These are phyloP conservation scores for Sarocladium kiliense DNA, from an alignment of 2,329 filamentous ascomycete species.

Conservation along the genomic window DNA sequence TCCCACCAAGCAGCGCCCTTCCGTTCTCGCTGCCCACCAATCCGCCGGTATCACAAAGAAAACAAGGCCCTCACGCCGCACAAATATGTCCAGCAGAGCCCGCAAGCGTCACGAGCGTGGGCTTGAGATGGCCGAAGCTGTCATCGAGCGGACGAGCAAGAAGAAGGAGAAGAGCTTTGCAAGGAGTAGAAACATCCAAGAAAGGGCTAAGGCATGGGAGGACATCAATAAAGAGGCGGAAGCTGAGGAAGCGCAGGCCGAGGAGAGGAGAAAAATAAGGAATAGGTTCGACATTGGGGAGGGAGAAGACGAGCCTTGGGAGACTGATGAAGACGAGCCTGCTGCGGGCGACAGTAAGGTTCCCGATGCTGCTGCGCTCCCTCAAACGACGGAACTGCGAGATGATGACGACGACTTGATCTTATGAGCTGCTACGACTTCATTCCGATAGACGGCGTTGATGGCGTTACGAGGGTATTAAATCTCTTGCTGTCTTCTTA, in stretches of 20 bases:
- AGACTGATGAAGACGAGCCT: constrained; percentile 13
- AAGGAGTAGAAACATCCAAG: constrained; percentile 40
- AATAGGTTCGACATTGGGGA: constrained; percentile 24
- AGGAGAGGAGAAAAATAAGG: constrained; percentile 16
- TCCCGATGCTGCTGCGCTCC: constrained; percentile 12
- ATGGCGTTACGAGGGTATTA: constrained; percentile 23
- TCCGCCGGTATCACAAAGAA: constrained; percentile 65
- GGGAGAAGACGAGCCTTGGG: constrained; percentile 22
- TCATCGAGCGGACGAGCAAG: constrained; percentile 52
- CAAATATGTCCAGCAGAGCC: constrained; percentile 49
- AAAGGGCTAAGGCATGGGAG: constrained; percentile 51
- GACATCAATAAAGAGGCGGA: constrained; percentile 45
- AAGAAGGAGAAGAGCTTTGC: constrained; percentile 53
- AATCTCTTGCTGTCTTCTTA: constrained; percentile 9
- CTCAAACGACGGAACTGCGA: not conserved
- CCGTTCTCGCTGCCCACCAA: constrained; percentile 65
- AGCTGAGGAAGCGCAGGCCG: constrained; percentile 18
- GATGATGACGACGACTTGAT: constrained; percentile 25
- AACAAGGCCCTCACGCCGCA: constrained; percentile 49
- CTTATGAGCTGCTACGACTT: constrained; percentile 23
- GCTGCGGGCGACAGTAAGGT: not conserved
- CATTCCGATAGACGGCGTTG: constrained; percentile 10
- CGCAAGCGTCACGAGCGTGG: constrained; percentile 51
- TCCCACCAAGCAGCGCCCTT: constrained; percentile 43
- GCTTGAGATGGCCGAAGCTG: constrained; percentile 53